Base-by-base conservation (phyloP, 345 rosid species). In the Euphorbia lathyris region DNA sequence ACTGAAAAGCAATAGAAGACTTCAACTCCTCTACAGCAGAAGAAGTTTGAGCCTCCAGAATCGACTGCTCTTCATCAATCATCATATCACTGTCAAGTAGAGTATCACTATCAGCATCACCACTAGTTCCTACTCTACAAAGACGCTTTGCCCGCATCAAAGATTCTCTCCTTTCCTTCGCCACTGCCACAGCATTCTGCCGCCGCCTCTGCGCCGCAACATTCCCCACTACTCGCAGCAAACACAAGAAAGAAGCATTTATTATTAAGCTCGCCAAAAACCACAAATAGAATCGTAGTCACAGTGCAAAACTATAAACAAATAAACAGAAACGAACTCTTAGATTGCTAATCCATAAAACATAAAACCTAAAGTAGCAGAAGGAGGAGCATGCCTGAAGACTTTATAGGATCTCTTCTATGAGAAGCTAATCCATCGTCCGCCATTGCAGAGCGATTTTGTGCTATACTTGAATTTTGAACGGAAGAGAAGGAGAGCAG, bases 121-220 rank as follows among this genome's bases (percentile, higher is more conserved):
- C 86, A 68, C 79, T 75, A 66, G 87, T 81, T 65, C 97, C 95
- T 22, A 77, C 88, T 83, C 94, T 82, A 74, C 97, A 92, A 57
- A 92, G 83, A 45, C 95, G 85, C 85, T 92, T 96, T 0, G 97
- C 96, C 9, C 95, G 86, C 59, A 96, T 90, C 81, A 92, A 75
- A 13, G 80, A 84, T 19, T 96, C 98, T 70, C 98, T 85, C 76
- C 93, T 83, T 77, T 96, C 99, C 77, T 90, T 92, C 16, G 96
- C 91, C 78, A 96, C 93, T 1, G 90, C 84, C 48, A 84, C 87
- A 8, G 99, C 98, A 77, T 86, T 87, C 72, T 86, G 92, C 77
- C 96, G 80, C 80, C 99, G 82, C 86, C 87, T 82, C 34, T 84
- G 87, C n/a, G 96, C 92, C 47, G 99, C 97, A 38, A 75, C 87